Base-by-base conservation (phyloP, 495 filamentous ascomycete species). In the Penicillium antarcticum region DNA sequence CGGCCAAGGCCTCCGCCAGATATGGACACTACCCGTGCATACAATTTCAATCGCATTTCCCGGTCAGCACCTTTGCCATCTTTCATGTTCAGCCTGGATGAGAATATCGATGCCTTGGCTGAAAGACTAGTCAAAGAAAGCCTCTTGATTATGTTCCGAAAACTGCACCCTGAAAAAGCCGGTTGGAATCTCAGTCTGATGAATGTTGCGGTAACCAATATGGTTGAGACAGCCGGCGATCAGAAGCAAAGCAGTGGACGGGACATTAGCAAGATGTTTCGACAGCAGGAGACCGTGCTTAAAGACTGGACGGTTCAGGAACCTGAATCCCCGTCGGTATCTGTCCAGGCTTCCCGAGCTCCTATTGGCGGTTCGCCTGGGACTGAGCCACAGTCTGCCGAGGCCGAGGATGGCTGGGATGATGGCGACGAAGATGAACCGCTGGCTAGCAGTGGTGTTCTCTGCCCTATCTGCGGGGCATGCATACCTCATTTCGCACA, bases 191-290 rank as follows among this genome's bases (percentile, higher is more conserved):
- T 95, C 12, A 87, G 86, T 45, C 63, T 96, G 35, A 69, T 97
- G 43, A 97, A 97, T 60, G 68, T 97, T 12, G 91, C 88, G 17
- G 90, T 90, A 2, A 87, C 88, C 1, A 92, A 95, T 60, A 92
- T 97, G 84, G 76, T 80, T 2, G 80, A 85, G 51, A 77, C 74
- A 16, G 83, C 80, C 2, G 76, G 73, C 1, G 70, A 75, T 26
- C 60, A 71, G 44, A 76, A 76, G 50, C 76, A 75, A 43, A 71
- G 67, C 49, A 72, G 62, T 44, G 76, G 79, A 9, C 68, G 73
- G 11, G 80, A 89, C 58, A 89, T 91, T 53, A 76, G 74, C 3
- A 70, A 66, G 48, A 89, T 91, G 87, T 88, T 91, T 61, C 77
- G 69, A 43, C 71, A 72, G 43, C 87, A 92, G 60, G 84, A 86